Base-by-base conservation (phyloP, 345 rosid genomes). In the Tarenaya hassleriana region DNA sequence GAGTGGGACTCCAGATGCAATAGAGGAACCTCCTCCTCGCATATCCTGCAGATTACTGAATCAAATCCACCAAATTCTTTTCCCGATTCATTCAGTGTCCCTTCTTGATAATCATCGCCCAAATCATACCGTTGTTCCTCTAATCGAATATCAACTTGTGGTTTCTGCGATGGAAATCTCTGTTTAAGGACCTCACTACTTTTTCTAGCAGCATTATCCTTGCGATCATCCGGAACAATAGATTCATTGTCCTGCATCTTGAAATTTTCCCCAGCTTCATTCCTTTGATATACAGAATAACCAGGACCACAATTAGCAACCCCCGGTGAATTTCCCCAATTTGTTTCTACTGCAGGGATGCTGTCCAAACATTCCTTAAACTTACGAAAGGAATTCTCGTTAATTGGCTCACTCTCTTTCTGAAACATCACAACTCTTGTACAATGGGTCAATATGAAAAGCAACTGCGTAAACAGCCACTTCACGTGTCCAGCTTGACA, bases 321-420 rank as follows among this genome's bases (percentile, higher is more conserved):
- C 50, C 67, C 75, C 47, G 69, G 53, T 57, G 57, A 50, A 16
- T 74, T 60, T 56, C 42, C 71, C 84, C 89, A 84, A 59, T 59
- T 76, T 57, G 66, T 60, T 61, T 85, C 95, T 61, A 85, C 71
- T 27, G 83, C 79, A 52, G 95, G 95, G 49, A 85, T 71, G 17
- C 84, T 76, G 34, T 85, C 95, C 60, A 85, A 66, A 60, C 95
- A 85, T 69, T 77, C 76, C 78, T 67, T 85, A 61, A 85, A 76
- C 50, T 73, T 81, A 7, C 62, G 71, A 67, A 85, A 61, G 57
- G 90, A 79, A 19, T 69, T 73, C 68, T 79, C 81, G 55, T 80
- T 81, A 60, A 80, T 79, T 1, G 84, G 81, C 66, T 77, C 77
- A 16, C 69, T 69, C 57, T 76, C 95, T 56, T 85, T 85, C 73